Base-by-base conservation (phyloP, 176 grass and related monocot species). In the Secale cereale region DNA sequence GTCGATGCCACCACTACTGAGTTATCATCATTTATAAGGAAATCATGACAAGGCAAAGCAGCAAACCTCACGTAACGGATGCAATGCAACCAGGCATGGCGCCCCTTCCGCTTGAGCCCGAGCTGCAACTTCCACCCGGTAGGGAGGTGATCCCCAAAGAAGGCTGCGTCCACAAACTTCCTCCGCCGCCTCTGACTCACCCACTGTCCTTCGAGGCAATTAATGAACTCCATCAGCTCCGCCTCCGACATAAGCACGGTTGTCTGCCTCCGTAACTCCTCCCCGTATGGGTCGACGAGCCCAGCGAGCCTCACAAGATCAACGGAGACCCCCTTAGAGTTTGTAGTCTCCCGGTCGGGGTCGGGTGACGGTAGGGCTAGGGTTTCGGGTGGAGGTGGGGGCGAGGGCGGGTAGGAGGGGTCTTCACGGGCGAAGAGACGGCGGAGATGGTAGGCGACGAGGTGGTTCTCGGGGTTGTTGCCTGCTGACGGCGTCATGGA, bases 141-240 rank as follows among this genome's bases (percentile, higher is more conserved):
- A 2, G 97, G 97, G 28, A 99, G 93, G 82, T 99, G 86, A 80
- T 97, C 88, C 31, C 97, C 97, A 4, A 99, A 97, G 57, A 68
- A 91, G 1, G 92, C 78, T 7, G 97, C 92, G 37, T 94, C 92
- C 16, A 99, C 97, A 41, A 83, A 89, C 89, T 87, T 96, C 85
- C 80, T 91, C 74, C 78, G 88, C 76, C 31, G 67, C 79, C 92
- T 91, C 65, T 83, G 78, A 84, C 82, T 85, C 77, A 68, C 67
- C 88, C 90, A 99, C 45, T 87, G 78, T 27, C 97, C 97, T 22
- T 81, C 92, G 36, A 99, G 72, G 56, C 86, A 89, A 80, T n/a
- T 23, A 77, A 99, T 86, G 84, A 90, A 99, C 4, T 78, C 92
- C 73, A 94, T 66, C 59, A 99, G 85, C 67, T 97, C 91, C 40